Conservation (phyloP, 2,329 filamentous ascomycete species). For the Paecilomyces sp. region DNA sequence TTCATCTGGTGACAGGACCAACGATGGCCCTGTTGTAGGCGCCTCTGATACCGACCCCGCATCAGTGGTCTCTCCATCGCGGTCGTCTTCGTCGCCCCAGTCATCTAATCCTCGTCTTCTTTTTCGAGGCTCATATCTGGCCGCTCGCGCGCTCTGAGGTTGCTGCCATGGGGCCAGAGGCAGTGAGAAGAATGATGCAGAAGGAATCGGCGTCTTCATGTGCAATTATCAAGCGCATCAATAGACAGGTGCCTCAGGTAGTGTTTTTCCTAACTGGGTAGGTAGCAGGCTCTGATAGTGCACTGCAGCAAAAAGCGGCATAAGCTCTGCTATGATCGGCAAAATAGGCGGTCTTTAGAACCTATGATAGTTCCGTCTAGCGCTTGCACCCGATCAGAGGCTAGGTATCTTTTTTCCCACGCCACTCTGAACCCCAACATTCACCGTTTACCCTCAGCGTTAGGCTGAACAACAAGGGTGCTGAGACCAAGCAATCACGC, state of each 20-base stretch:
- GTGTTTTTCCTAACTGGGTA: neutral
- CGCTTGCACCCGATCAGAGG: neutral
- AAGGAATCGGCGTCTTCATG: conserved; percentile 22
- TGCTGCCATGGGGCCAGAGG: conserved; percentile 31
- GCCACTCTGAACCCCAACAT: neutral
- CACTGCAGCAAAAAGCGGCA: neutral
- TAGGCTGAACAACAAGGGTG: neutral
- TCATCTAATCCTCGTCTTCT: conserved; percentile 21
- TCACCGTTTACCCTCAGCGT: neutral
- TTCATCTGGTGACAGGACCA: conserved; percentile 12
- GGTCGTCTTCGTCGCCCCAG: conserved; percentile 18
- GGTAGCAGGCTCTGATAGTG: neutral
- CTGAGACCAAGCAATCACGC: neutral
- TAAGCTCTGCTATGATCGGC: neutral
- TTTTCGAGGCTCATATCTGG: conserved; percentile 29
- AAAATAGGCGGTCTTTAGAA: neutral
- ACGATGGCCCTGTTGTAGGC: conserved; percentile 2
- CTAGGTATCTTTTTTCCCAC: neutral
- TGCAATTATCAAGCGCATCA: neutral
- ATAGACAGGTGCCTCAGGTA: neutral
- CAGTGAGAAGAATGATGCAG: conserved; percentile 29
- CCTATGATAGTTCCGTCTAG: neutral
- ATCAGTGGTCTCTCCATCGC: conserved; percentile 13
- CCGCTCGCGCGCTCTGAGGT: conserved; percentile 24
- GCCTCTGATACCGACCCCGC: conserved; percentile 3